These are phyloP conservation scores for Henningerozyma blattae DNA, from an alignment of 805 yeast species.

Conservation along the genomic window DNA sequence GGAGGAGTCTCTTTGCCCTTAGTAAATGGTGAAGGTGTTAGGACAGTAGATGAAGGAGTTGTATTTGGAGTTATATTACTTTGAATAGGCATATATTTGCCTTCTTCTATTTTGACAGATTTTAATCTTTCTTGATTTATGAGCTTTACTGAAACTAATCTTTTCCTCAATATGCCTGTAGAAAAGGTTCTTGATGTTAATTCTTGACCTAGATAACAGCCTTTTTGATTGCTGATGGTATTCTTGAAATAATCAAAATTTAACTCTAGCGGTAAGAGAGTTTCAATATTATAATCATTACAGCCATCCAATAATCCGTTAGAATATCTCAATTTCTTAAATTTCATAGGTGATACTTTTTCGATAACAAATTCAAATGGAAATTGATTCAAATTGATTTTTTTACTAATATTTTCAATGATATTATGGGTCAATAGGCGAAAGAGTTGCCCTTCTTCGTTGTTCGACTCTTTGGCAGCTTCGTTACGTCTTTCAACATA, in stretches of 20 bases:
- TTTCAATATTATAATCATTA: constrained; percentile 34
- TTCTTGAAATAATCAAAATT: constrained; percentile 64
- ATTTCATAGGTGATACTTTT: constrained; percentile 15
- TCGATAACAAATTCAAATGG: constrained; percentile 17
- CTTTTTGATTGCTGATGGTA: constrained; percentile 77
- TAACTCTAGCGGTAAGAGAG: constrained; percentile 69
- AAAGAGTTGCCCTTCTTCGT: constrained; percentile 61
- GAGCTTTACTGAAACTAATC: constrained; percentile 58
- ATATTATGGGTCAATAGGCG: constrained; percentile 31
- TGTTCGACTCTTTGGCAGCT: constrained; percentile 45
- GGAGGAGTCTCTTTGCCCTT: background rate
- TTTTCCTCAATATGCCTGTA: constrained; percentile 70
- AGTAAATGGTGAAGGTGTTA: too few species aligned
- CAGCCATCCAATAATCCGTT: constrained; percentile 45
- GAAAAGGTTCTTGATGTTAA: constrained; percentile 79
- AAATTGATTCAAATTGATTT: constrained; percentile 14
- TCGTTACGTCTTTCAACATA: constrained; percentile 15
- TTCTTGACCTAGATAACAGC: constrained; percentile 96
- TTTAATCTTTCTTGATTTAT: too few species aligned
- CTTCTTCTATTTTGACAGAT: too few species aligned
- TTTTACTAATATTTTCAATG: constrained; percentile 15
- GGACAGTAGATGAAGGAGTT: too few species aligned
- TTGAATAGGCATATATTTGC: too few species aligned
- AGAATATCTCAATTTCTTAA: constrained; percentile 33
- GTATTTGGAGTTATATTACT: too few species aligned